These are phyloP conservation scores for Tolypocladium tropicale DNA, from an alignment of 2,329 filamentous ascomycete genomes.

Conservation along the genomic window DNA sequence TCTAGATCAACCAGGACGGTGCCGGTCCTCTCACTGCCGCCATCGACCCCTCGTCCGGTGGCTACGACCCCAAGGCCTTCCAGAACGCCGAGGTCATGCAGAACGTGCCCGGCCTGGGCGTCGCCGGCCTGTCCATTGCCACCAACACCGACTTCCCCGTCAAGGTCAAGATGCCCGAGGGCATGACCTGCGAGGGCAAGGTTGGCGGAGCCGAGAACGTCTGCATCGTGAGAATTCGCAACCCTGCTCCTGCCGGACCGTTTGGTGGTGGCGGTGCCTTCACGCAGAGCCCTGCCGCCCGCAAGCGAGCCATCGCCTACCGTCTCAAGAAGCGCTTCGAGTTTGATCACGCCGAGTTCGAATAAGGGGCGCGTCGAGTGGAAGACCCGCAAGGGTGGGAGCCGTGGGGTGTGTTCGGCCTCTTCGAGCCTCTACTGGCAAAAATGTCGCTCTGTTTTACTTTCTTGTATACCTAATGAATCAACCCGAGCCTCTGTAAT, in stretches of 20 bases:
- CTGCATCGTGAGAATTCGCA: slow-evolving; percentile 55
- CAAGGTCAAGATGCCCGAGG: slow-evolving; percentile 55
- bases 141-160: slow-evolving; percentile 55
- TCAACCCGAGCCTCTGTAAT: no score
- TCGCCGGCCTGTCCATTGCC: slow-evolving; percentile 47
- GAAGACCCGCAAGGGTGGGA: no score
- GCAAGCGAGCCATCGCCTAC: slow-evolving; percentile 53
- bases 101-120: slow-evolving; percentile 47
- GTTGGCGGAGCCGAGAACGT: slow-evolving; percentile 52
- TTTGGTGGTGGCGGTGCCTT: slow-evolving; percentile 59
- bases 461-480: no score
- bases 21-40: slow-evolving; percentile 52
- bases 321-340: slow-evolving; percentile 27
- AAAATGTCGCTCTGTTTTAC: no score
- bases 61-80: slow-evolving; percentile 51
- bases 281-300: slow-evolving; percentile 45
- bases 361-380: no score
- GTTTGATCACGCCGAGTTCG: slow-evolving; percentile 16
- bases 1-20: slow-evolving; percentile 62
- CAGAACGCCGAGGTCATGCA: slow-evolving; percentile 45
- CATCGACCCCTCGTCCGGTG: slow-evolving; percentile 53
- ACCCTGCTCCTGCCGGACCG: slow-evolving; percentile 50
- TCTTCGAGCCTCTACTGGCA: no score
- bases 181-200: slow-evolving; percentile 54
- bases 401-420: no score